phyloP scores from a whole-genome alignment of 2,329 filamentous ascomycete genomes.

The Penicillium nordicum region DNA sequence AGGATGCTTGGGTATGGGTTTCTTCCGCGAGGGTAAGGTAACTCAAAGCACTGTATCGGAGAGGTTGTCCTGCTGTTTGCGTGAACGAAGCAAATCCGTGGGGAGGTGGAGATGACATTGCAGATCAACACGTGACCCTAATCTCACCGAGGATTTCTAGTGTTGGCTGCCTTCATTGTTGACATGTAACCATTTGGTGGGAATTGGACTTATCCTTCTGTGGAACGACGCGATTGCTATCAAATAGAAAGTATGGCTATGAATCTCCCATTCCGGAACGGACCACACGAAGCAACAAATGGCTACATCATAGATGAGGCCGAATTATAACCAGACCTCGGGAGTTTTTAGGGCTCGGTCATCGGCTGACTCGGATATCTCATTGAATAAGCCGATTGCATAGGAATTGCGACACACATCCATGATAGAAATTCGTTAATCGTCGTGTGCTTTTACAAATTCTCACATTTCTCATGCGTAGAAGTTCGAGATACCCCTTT shows the following conservation, averaged over 20 bases:
- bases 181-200: not conserved
- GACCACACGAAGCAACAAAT: not conserved
- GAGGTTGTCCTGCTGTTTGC: not conserved
- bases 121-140: constrained; percentile 1
- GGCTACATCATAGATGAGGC: not conserved
- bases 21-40: not conserved
- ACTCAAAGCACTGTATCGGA: not conserved
- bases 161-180: not conserved
- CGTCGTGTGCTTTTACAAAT: not conserved
- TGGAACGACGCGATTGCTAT: not conserved
- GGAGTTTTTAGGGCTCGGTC: not conserved
- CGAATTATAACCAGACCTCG: not conserved
- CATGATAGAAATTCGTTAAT: constrained; percentile 12
- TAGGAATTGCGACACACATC: constrained; percentile 22
- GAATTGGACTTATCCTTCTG: not conserved
- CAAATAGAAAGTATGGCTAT: too few relatives aligned
- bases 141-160: not conserved
- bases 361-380: not conserved
- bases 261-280: too few relatives aligned
- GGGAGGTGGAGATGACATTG: constrained; percentile 1
- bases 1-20: not conserved
- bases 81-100: constrained; percentile 5
- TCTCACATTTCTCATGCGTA: not conserved
- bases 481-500: not conserved
- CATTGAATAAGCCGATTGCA: not conserved